phyloP scores from a whole-genome alignment of 75 land plant species.

The Pinus albicaulis region DNA sequence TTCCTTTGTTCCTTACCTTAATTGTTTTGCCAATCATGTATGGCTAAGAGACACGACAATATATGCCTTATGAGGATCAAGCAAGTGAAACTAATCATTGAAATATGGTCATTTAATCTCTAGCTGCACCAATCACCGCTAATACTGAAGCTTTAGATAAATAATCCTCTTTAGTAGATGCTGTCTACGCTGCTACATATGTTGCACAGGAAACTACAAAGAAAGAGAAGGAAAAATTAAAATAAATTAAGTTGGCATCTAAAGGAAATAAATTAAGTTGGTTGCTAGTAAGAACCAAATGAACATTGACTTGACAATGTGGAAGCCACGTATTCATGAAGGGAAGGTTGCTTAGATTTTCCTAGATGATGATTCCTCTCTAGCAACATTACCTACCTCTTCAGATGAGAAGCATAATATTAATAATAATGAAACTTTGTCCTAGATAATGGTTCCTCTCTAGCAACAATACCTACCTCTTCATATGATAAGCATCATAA shows the following conservation, averaged over 20 bases:
- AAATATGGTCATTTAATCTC: conserved; percentile 78
- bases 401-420: conserved; percentile 35
- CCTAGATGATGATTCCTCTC: conserved; percentile 33
- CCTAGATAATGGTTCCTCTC: background rate
- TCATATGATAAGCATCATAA: too few relatives aligned
- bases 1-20: background rate
- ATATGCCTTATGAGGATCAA: conserved; percentile 72
- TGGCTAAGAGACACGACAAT: conserved; percentile 85
- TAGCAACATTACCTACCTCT: conserved; percentile 4
- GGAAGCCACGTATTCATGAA: conserved; percentile 96
- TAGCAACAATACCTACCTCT: too few relatives aligned
- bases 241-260: too few relatives aligned
- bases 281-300: conserved; percentile 92
- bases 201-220: conserved; percentile 79
- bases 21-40: conserved; percentile 15
- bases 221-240: conserved; percentile 84
- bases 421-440: conserved; percentile 1
- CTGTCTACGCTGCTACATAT: conserved; percentile 64
- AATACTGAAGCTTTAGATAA: conserved; percentile 40
- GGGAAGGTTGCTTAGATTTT: conserved; percentile 60
- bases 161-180: conserved; percentile 77
- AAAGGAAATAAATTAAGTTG: conserved; percentile 72
- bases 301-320: conserved; percentile 76
- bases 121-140: conserved; percentile 53
- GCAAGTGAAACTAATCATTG: conserved; percentile 22